Conservation (phyloP, 176 grass and related monocot species). For the Puccinellia tenuiflora region DNA sequence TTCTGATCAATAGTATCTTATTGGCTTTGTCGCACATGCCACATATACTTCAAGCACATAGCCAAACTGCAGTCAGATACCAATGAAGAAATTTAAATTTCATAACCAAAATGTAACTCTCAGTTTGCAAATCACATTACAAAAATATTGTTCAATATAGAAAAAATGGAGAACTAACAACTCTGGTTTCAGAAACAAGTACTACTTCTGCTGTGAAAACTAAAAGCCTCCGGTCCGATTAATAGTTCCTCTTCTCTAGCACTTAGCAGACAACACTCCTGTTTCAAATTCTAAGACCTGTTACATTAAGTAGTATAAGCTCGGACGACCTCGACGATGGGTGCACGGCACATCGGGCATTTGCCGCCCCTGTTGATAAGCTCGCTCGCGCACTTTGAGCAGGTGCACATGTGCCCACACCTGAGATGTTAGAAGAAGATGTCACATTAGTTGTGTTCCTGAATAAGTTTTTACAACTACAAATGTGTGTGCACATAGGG, state of each 20-base stretch:
- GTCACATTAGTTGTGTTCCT: background rate
- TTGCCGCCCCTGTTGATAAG: conserved; percentile 47
- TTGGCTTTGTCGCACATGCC: background rate
- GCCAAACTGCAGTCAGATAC: too few species aligned
- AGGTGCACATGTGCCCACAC: conserved; percentile 93
- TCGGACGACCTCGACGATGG: conserved; percentile 73
- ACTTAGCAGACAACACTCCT: background rate
- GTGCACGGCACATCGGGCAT: conserved; percentile 87
- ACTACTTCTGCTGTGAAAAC: background rate
- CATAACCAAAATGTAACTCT: background rate
- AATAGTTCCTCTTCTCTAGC: background rate
- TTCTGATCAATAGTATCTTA: too few species aligned
- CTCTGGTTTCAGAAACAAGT: background rate
- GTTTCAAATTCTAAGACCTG: background rate
- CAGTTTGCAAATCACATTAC: background rate
- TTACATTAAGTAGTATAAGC: conserved; percentile 30
- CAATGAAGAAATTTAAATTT: background rate
- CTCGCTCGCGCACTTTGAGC: conserved; percentile 65
- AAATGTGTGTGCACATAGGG: background rate
- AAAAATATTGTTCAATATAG: background rate
- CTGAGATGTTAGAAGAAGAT: conserved; percentile 22
- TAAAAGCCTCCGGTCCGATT: background rate
- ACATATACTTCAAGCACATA: background rate
- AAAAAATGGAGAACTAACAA: background rate
- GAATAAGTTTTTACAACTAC: background rate